phyloP scores from a whole-genome alignment of 768 basidiomycete genomes.

The Lactarius trivialis region DNA sequence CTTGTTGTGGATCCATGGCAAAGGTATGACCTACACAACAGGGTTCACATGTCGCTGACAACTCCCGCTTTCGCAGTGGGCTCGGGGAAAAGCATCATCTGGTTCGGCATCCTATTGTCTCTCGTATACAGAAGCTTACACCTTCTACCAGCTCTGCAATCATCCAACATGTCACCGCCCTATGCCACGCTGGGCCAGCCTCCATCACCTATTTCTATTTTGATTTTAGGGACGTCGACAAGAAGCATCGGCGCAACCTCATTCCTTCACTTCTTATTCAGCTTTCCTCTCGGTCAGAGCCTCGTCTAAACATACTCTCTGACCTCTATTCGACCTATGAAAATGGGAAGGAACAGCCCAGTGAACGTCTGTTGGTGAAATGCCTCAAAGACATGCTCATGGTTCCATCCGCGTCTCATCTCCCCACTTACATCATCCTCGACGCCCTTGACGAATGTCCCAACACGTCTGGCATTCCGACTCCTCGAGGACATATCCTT shows the following conservation, averaged over 20 bases:
- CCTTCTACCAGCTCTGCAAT: not conserved
- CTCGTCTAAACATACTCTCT: not conserved
- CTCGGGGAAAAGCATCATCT: not conserved
- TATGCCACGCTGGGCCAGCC: not conserved
- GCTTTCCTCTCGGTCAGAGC: not conserved
- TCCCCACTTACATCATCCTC: not conserved
- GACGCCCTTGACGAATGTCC: not conserved
- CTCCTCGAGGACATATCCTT: not conserved
- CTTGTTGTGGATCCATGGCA: not conserved
- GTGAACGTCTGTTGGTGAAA: not conserved
- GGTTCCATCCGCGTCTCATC: not conserved
- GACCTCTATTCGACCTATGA: not conserved
- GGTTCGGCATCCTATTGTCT: not conserved
- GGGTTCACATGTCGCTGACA: fast-evolving
- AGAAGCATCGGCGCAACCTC: not conserved
- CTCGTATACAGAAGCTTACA: not conserved
- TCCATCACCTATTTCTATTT: not conserved
- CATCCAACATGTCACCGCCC: not conserved
- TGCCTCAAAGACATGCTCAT: not conserved
- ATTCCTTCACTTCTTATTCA: not conserved
- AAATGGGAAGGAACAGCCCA: not conserved
- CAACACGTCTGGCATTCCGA: not conserved
- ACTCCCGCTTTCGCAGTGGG: not conserved
- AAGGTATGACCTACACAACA: not conserved
- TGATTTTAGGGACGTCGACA: not conserved